These are phyloP conservation scores for Penicillium lagena DNA, from an alignment of 495 filamentous ascomycete genomes.

Conservation along the genomic window DNA sequence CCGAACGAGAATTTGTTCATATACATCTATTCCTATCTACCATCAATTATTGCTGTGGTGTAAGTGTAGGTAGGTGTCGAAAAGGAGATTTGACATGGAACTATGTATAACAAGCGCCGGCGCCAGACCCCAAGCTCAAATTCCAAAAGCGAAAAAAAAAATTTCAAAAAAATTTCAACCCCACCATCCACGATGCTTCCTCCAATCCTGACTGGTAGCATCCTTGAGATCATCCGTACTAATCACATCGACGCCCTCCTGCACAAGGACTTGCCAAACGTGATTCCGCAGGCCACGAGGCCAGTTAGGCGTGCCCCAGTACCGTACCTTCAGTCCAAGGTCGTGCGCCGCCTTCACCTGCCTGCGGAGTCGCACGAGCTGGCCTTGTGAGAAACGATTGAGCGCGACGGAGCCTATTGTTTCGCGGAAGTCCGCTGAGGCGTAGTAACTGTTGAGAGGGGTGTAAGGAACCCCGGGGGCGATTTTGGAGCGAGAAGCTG, in stretches of 20 bases:
- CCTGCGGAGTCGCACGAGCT: slow-evolving; percentile 46
- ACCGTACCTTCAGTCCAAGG: slow-evolving; percentile 55
- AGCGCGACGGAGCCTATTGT: slow-evolving; percentile 22
- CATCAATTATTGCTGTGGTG: too few species aligned
- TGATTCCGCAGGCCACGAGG: slow-evolving; percentile 56
- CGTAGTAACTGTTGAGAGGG: slow-evolving; percentile 39
- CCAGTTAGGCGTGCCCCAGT: slow-evolving; percentile 66
- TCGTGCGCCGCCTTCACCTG: slow-evolving; percentile 55
- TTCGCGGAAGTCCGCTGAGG: slow-evolving; percentile 32
- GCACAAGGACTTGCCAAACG: slow-evolving; percentile 58
- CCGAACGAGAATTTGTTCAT: not conserved
- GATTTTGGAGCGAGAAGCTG: not conserved
- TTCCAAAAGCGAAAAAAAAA: too few species aligned
- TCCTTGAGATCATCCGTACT: slow-evolving; percentile 20
- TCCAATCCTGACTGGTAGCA: slow-evolving; percentile 17
- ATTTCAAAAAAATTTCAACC: not conserved
- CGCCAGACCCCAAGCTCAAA: too few species aligned
- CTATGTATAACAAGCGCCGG: too few species aligned
- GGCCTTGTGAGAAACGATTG: slow-evolving; percentile 26
- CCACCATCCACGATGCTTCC: slow-evolving; percentile 8
- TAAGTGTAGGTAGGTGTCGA: too few species aligned
- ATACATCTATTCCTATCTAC: too few species aligned
- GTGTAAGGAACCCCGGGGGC: slow-evolving; percentile 21
- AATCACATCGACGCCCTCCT: slow-evolving; percentile 50
- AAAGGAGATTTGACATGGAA: too few species aligned